Evolutionary conservation across 2,329 filamentous ascomycete genomes (phyloP).

Genomic region (Dothistroma septosporum): DNA sequence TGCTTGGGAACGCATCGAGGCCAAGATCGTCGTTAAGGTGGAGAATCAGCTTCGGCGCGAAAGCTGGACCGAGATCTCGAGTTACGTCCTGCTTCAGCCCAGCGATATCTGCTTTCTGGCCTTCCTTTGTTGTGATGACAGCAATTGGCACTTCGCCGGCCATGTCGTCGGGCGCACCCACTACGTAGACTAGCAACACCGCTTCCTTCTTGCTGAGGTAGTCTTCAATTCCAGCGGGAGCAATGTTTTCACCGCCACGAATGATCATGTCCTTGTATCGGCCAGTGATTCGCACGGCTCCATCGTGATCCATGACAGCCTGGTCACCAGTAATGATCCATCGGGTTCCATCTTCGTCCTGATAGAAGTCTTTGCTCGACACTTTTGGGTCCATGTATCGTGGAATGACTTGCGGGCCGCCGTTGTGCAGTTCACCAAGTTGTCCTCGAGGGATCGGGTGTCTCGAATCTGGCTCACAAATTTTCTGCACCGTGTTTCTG

Average conservation of each 20-base stretch:
- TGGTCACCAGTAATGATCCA: slow-evolving; percentile 66
- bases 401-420: slow-evolving; percentile 30
- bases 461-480: slow-evolving; percentile 30
- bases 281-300: slow-evolving; percentile 37
- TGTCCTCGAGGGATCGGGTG: slow-evolving; percentile 28
- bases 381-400: slow-evolving; percentile 32
- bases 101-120: slow-evolving; percentile 30
- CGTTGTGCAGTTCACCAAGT: slow-evolving; percentile 33
- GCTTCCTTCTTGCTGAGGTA: slow-evolving; percentile 37
- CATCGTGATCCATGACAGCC: slow-evolving; percentile 47
- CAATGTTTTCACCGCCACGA: slow-evolving; percentile 66
- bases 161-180: slow-evolving; percentile 44
- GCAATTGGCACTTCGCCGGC: slow-evolving; percentile 50
- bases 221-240: slow-evolving; percentile 35
- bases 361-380: slow-evolving; percentile 28
- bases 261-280: slow-evolving; percentile 38
- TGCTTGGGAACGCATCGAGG: slow-evolving; percentile 39
- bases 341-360: slow-evolving; percentile 39
- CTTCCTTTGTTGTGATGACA: slow-evolving; percentile 38
- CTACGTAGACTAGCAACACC: slow-evolving; percentile 38
- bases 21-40: slow-evolving; percentile 40
- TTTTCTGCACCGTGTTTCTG: slow-evolving; percentile 38
- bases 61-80: slow-evolving; percentile 39
- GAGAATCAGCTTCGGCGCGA: slow-evolving; percentile 41
- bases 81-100: slow-evolving; percentile 37